These are phyloP conservation scores for Trichophaea hybrida DNA, from an alignment of 2,329 filamentous ascomycete genomes.

Conservation along the genomic window DNA sequence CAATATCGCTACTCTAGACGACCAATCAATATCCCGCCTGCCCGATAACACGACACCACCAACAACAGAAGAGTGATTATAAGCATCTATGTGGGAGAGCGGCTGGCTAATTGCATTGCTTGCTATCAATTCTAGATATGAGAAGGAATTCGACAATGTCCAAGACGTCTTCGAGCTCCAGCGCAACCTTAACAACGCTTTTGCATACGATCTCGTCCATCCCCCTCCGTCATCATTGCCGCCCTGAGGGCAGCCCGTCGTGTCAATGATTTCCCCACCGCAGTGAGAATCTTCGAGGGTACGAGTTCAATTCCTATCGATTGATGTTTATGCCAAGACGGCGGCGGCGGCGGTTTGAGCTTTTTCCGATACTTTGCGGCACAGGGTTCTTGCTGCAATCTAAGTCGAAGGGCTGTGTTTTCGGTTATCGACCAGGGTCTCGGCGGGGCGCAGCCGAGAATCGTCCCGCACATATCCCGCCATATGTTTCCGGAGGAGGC, in stretches of 20 bases:
- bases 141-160: constrained; percentile 96
- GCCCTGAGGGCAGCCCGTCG: constrained; percentile 85
- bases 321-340: too few species aligned
- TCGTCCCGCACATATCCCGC: not conserved
- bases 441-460: not conserved
- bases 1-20: not conserved
- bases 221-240: constrained; percentile 75
- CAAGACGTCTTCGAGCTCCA: constrained; percentile 98
- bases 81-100: constrained; percentile 13
- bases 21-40: not conserved
- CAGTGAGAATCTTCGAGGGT: constrained; percentile 98
- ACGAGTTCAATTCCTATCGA: constrained; percentile 30
- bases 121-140: constrained; percentile 51
- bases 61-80: not conserved
- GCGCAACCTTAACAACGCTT: constrained; percentile 98
- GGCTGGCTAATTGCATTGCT: not conserved
- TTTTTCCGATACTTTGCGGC: too few species aligned
- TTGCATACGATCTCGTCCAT: constrained; percentile 98
- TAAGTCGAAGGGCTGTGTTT: too few species aligned
- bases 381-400: too few species aligned
- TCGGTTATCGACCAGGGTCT: too few species aligned
- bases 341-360: too few species aligned
- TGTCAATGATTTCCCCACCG: constrained; percentile 97
- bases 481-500: not conserved
- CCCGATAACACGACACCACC: not conserved